Base-by-base conservation (phyloP, 2,329 filamentous ascomycete species). In the Sclerotiophoma versabilis region DNA sequence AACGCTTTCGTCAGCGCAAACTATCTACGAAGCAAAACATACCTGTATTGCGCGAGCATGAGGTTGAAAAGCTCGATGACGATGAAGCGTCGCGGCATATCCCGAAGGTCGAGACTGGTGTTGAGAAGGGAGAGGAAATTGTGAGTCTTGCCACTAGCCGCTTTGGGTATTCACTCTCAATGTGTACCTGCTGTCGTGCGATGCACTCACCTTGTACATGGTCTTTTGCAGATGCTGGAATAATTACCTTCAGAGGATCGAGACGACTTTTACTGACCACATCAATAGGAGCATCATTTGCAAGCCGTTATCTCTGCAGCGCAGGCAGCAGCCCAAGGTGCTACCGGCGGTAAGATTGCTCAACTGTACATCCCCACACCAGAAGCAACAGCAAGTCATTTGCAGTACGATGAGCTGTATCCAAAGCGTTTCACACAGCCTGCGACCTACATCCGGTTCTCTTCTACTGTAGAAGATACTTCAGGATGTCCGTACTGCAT, bases 81-180 rank as follows among this genome's bases (percentile, higher is more conserved):
- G 91, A 96, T 79, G 86, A 88, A 64, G 86, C 90, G 69, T 87
- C 93, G 74, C 90, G 89, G 66, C 89, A 89, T 75, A 91, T 85
- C 81, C 87, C 83, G 79, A 91, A 88, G 71, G 92, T 97, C 74
- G 92, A 95, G 74, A 97, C 93, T 64, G 95, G 95, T 78, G 95
- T 99, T 69, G 95, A 99, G 79, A 93, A 96, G 75, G 91, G 88
- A 63, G 95, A 99, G 80, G 93, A 98, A 86, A 93, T 93, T 81
- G 95, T 97, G 79, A 87, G 92, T 91, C 22, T 46, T 52, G 38
- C 49, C 69, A 59, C 70, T 72, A 69, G 60, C 70, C 65, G 12
- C 19, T 71, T 74, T 65, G 48, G 66, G 63, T 62, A 37, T 59
- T 55, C 55, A 55, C 52, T 49, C 19, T 59, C 32, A 22, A 44